phyloP scores from a whole-genome alignment of 768 basidiomycete species.

The Nidula microcarpa region DNA sequence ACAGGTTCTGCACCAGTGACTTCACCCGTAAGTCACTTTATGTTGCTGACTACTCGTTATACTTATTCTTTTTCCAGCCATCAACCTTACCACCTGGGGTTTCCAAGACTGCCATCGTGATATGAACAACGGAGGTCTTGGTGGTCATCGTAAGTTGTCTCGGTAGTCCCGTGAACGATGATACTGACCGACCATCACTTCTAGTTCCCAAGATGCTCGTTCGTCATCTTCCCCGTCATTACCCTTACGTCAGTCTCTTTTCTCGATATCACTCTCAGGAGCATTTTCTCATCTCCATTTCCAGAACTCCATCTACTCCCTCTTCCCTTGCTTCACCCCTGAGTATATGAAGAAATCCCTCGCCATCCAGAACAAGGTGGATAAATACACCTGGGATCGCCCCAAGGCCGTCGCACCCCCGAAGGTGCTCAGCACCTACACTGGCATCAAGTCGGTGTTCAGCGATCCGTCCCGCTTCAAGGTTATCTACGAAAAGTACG shows the following conservation, averaged over 20 bases:
- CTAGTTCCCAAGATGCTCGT: slow-evolving; percentile 41
- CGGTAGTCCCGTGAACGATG: background rate
- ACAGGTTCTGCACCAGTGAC: background rate
- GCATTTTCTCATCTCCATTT: slow-evolving; percentile 13
- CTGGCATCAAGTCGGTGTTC: slow-evolving; percentile 28
- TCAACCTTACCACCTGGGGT: slow-evolving; percentile 32
- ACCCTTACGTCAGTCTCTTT: slow-evolving; percentile 24
- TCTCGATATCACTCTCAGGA: background rate
- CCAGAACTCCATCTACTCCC: slow-evolving; percentile 50
- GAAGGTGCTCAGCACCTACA: slow-evolving; percentile 26
- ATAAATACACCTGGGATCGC: slow-evolving; percentile 38
- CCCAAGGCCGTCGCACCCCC: slow-evolving; percentile 19
- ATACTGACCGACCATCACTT: background rate
- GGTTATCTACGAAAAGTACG: slow-evolving; percentile 30
- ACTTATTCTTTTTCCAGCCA: background rate
- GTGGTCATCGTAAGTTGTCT: slow-evolving; percentile 25
- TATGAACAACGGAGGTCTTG: slow-evolving; percentile 33
- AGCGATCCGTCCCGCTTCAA: slow-evolving; percentile 32
- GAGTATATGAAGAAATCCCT: slow-evolving; percentile 32
- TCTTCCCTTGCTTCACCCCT: slow-evolving; percentile 70
- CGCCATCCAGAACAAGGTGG: slow-evolving; percentile 30
- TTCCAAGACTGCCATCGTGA: slow-evolving; percentile 45
- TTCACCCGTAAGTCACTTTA: background rate
- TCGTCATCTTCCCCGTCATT: slow-evolving; percentile 39
- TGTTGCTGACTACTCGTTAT: background rate